These are phyloP conservation scores for Buxus sempervirens DNA, from an alignment of 164 flowering plant genomes.

Conservation along the genomic window DNA sequence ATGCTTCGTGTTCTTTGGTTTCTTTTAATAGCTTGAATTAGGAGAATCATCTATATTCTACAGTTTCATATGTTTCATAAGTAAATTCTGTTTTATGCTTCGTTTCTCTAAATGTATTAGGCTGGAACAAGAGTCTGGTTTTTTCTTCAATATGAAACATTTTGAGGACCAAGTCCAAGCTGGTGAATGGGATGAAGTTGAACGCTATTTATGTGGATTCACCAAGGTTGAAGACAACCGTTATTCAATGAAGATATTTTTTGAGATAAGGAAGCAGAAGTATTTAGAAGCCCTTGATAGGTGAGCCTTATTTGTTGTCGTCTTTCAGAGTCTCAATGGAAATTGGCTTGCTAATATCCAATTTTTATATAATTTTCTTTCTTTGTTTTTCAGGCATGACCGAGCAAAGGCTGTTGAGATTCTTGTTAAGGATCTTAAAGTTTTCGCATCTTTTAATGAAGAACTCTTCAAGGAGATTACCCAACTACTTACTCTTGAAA, in stretches of 20 bases:
- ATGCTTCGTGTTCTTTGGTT: not conserved
- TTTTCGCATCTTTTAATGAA: slow-evolving; percentile 64
- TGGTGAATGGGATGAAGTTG: slow-evolving; percentile 78
- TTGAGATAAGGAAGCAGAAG: slow-evolving; percentile 65
- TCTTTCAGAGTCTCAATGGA: not conserved
- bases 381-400: slow-evolving; percentile 38
- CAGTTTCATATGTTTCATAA: no score
- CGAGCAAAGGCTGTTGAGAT: slow-evolving; percentile 67
- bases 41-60: not conserved
- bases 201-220: slow-evolving; percentile 56
- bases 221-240: slow-evolving; percentile 65
- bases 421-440: slow-evolving; percentile 65
- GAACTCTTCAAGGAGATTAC: slow-evolving; percentile 73
- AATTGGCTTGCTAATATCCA: not conserved
- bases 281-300: slow-evolving; percentile 66
- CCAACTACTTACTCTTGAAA: slow-evolving; percentile 56
- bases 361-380: not conserved
- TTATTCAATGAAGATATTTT: slow-evolving; percentile 63
- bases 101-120: slow-evolving; percentile 19
- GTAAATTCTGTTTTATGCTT: not conserved
- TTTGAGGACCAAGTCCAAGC: slow-evolving; percentile 64
- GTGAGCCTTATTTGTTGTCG: slow-evolving; percentile 20
- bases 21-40: not conserved
- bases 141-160: slow-evolving; percentile 65
- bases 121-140: slow-evolving; percentile 68